Base-by-base conservation (phyloP, 1,139 yeast species). In the Protomyces inouyei region DNA sequence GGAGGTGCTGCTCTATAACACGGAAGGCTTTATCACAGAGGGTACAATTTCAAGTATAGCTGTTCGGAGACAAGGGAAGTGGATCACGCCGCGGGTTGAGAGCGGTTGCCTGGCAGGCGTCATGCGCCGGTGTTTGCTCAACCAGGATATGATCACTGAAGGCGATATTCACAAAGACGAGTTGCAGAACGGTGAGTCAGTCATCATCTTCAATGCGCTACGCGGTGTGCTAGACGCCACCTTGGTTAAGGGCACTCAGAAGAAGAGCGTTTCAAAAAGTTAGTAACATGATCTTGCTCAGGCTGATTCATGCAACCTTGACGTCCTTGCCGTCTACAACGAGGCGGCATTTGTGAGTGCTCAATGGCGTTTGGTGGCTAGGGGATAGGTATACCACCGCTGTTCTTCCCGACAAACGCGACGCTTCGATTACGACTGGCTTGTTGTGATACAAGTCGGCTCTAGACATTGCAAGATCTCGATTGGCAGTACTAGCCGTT, bases 71-170 rank as follows among this genome's bases (percentile, higher is more conserved):
- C 74, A 76, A 57, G 83, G 80, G 52, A 74, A 74, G 45, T 93
- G 96, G 95, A 76, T 85, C 2, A 93, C 98, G 0, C 98, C 98
- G 0, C 78, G 80, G 35, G 76, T 91, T 52, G 78, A 84, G 1
- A 77, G 85, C 12, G 98, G 98, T 0, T 89, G 97, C 72, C 78
- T 92, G 61, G 87, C 92, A 75, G 98, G 98, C 8, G 93, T 88
- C 0, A 83, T 85, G 71, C 80, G 98, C 69, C 85, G 85, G 67
- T 82, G 81, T 72, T 75, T 93, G 57, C 73, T 93, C 21, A 76
- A 80, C 18, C 82, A 83, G 57, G 81, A 82, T 1, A 72, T 78
- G 52, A 76, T 92, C 1, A 78, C 79, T 60, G 96, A 88, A 71
- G 83, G 80, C 10, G 73, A 74, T 1, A 74, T 91, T 0, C 70